These are phyloP conservation scores for Aspergillus haitiensis DNA, from an alignment of 495 filamentous ascomycete species.

Conservation along the genomic window DNA sequence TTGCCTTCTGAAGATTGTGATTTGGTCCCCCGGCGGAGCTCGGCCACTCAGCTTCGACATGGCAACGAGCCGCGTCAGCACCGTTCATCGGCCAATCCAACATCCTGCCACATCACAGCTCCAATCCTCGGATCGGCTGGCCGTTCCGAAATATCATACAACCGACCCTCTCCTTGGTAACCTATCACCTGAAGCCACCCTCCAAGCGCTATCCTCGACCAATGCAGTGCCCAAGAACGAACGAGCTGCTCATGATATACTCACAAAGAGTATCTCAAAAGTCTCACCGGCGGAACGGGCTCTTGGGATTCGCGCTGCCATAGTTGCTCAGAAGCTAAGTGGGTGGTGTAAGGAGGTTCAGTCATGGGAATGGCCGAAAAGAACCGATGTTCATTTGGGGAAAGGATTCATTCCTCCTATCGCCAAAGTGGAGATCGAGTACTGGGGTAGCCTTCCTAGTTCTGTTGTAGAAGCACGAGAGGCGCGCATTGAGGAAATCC, in stretches of 20 bases:
- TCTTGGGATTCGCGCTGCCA: conserved; percentile 70
- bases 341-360: conserved; percentile 77
- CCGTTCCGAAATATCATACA: conserved; percentile 32
- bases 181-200: conserved; percentile 55
- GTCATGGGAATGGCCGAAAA: conserved; percentile 70
- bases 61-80: conserved; percentile 36
- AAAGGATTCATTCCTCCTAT: conserved; percentile 60
- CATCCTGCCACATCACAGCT: conserved; percentile 31
- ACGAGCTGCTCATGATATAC: conserved; percentile 47
- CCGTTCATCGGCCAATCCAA: conserved; percentile 32
- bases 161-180: conserved; percentile 55
- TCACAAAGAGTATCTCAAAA: conserved; percentile 65
- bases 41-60: conserved; percentile 50
- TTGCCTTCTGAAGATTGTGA: conserved; percentile 8
- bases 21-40: conserved; percentile 3
- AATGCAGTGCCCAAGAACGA: conserved; percentile 54
- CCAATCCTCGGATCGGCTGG: conserved; percentile 30
- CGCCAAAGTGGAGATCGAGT: conserved; percentile 40
- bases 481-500: conserved; percentile 73
- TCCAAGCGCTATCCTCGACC: conserved; percentile 55
- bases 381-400: conserved; percentile 35
- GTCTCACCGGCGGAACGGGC: conserved; percentile 67
- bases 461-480: conserved; percentile 65
- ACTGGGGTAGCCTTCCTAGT: conserved; percentile 69
- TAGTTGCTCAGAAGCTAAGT: conserved; percentile 70